Conservation (phyloP, 192 early-diverging fungal genomes). For the Spinellus fusiger region DNA sequence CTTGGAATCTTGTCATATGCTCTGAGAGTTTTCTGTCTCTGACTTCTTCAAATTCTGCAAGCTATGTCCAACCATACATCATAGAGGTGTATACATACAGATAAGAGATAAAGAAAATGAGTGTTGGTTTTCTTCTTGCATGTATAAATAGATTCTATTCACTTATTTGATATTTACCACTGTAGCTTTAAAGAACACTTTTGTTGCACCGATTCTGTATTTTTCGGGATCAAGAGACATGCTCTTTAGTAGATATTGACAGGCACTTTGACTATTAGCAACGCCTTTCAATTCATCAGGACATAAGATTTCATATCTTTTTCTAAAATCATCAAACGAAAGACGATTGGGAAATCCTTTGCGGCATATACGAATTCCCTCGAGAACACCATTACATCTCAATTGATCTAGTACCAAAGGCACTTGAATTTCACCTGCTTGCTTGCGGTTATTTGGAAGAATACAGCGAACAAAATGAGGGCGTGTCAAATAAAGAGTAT, state of each 20-base stretch:
- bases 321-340: conserved; percentile 85
- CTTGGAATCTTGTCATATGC: conserved; percentile 82
- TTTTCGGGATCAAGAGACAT: conserved; percentile 69
- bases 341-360: conserved; percentile 94
- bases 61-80: conserved; percentile 18
- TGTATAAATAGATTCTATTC: background rate
- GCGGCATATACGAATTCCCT: conserved; percentile 94
- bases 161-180: conserved; percentile 50
- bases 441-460: conserved; percentile 89
- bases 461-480: conserved; percentile 99
- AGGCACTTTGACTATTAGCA: conserved; percentile 82
- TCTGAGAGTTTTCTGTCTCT: conserved; percentile 79
- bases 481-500: conserved; percentile 77
- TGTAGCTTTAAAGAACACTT: conserved; percentile 95
- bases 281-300: conserved; percentile 75
- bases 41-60: conserved; percentile 90
- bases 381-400: conserved; percentile 94
- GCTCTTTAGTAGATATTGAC: conserved; percentile 68
- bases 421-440: conserved; percentile 75
- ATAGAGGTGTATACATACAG: background rate
- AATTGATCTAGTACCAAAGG: conserved; percentile 88
- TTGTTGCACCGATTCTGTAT: conserved; percentile 85
- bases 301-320: conserved; percentile 90
- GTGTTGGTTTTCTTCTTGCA: no score
- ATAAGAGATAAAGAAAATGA: no score